Base-by-base conservation (phyloP, 164 flowering plant species). In the Magnolia sinica region DNA sequence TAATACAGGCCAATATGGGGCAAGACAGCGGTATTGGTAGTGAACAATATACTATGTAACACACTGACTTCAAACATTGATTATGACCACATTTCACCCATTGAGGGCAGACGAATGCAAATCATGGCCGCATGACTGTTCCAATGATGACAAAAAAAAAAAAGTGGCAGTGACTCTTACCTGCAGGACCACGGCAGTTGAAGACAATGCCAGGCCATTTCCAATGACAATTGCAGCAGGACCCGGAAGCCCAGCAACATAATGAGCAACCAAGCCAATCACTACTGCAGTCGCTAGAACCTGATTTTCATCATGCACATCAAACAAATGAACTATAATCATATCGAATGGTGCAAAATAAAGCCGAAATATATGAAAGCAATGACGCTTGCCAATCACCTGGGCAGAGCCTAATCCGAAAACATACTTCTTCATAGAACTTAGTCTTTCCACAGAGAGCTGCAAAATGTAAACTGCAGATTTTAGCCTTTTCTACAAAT, bases 341-440 rank as follows among this genome's bases (percentile, higher is more conserved):
- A 68, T 50, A 74, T 50, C 59, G 22, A 50, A 16, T 11, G 18
- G 50, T 51, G 24, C 13, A 9, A 37, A 64, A 65, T 37, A 68
- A 52, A 75, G 29, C 49, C 45, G 29, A 75, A 74, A 64, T 22
- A 63, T 7, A 68, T 29, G 31, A 55, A 19, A 7, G 23, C 65
- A 50, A 71, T 22, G 14, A 66, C 69, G 58, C 69, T 66, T 78
- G 67, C 69, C 65, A 82, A 74, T 89, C 82, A 96, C 99, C 99
- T 96, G 99, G 76, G 96, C 95, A 73, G 98, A 87, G 76, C 99
- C 99, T 84, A 96, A 85, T 68, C 99, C 99, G 85, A 96, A 96
- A 73, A 96, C 99, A 86, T 96, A 96, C 81, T 96, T 96, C 95
- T 96, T 96, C 99, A 96, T 96, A 80, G 99, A 96, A 83, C 99